A percentile compares a stretch with the other conserved stretches of the same genome.
These are phyloP conservation scores for Populus euphratica DNA, from an alignment of 345 rosid species.

Conservation along the genomic window DNA sequence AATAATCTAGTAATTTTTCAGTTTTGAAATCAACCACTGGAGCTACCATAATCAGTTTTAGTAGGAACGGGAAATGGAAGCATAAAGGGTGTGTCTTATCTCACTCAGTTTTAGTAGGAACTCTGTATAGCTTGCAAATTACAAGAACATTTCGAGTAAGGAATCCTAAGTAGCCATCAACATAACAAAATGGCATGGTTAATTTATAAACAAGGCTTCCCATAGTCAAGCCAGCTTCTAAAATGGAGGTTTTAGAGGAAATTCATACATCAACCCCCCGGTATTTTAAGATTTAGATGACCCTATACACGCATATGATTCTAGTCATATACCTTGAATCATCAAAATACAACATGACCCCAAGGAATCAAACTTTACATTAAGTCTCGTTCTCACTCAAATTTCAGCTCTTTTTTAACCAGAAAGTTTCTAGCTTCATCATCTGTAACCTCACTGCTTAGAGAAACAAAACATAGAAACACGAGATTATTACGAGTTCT, in stretches of 20 bases:
- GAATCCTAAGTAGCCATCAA: neutral
- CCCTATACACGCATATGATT: neutral
- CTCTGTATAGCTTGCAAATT: too few relatives aligned
- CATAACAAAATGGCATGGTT: neutral
- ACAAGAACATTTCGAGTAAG: too few relatives aligned
- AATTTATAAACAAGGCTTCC: neutral
- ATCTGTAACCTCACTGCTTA: slow-evolving; percentile 59
- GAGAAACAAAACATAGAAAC: slow-evolving; percentile 3
- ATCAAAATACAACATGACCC: neutral
- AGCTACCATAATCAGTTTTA: neutral
- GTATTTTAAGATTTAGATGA: neutral
- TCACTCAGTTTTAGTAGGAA: too few relatives aligned
- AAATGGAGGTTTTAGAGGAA: neutral
- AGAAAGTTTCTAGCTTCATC: slow-evolving; percentile 53
- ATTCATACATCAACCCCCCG: neutral
- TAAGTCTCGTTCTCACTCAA: slow-evolving; percentile 1
- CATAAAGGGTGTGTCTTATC: too few relatives aligned
- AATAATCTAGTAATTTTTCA: too few relatives aligned
- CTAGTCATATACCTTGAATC: neutral
- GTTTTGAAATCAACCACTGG: neutral
- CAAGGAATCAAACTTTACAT: neutral
- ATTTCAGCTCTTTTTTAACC: slow-evolving; percentile 8
- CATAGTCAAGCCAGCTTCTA: neutral
- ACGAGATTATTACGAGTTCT: slow-evolving; percentile 6
- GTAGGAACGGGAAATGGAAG: too few relatives aligned